Percentiles rank a stretch among this genome's conserved stretches.
phyloP scores from a whole-genome alignment of 768 basidiomycete species.

The Leucocoprinus sp. region DNA sequence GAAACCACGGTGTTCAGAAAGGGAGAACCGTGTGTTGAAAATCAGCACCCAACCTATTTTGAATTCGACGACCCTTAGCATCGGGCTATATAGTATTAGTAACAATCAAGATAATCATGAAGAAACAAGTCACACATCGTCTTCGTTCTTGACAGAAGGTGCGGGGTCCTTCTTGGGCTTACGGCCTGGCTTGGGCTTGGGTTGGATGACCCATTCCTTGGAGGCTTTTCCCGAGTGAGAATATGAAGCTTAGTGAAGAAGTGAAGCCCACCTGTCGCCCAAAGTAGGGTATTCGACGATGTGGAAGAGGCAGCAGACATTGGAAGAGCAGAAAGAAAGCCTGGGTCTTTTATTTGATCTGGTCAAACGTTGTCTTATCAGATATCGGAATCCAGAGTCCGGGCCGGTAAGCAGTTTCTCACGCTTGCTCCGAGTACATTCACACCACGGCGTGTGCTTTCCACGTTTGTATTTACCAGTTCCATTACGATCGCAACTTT shows the following conservation, averaged over 20 bases:
- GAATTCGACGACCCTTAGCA: slow-evolving; percentile 59
- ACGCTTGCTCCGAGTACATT: too few species aligned
- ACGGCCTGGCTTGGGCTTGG: slow-evolving; percentile 80
- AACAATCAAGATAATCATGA: background rate
- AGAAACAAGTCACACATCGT: slow-evolving; percentile 36
- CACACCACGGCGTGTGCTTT: slow-evolving; percentile 17
- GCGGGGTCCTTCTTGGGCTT: slow-evolving; percentile 72
- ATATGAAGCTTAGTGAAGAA: slow-evolving; percentile 6
- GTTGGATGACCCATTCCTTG: slow-evolving; percentile 85
- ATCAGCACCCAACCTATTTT: slow-evolving; percentile 50
- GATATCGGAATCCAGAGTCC: slow-evolving; percentile 35
- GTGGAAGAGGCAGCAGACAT: slow-evolving; percentile 14
- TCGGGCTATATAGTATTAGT: slow-evolving; percentile 29
- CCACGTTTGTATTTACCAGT: slow-evolving; percentile 13
- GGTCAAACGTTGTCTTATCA: slow-evolving; percentile 39
- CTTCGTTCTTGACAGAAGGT: slow-evolving; percentile 29
- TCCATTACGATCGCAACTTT: slow-evolving; percentile 7
- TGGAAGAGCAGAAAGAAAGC: slow-evolving; percentile 16
- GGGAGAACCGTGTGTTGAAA: background rate
- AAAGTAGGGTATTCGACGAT: slow-evolving; percentile 46
- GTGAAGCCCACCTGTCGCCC: slow-evolving; percentile 58
- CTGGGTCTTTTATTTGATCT: slow-evolving; percentile 11
- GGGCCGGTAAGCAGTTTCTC: too few species aligned
- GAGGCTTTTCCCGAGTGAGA: slow-evolving; percentile 42
- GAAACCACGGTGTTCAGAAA: slow-evolving; percentile 9